These are phyloP conservation scores for Silene coronaria DNA, from an alignment of 179 eudicot genomes.

Conservation along the genomic window DNA sequence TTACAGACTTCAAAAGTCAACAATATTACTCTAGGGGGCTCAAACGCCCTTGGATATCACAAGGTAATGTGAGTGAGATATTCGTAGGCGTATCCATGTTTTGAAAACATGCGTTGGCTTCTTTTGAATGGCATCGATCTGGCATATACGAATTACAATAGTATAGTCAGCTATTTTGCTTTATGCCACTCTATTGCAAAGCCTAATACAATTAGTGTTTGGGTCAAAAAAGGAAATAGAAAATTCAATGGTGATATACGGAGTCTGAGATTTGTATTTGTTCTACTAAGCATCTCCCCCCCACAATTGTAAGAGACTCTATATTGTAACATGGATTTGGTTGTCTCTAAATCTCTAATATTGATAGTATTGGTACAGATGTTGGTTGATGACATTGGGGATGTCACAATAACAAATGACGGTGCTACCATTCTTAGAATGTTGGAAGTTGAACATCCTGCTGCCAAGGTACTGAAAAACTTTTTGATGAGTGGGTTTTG, in stretches of 20 bases:
- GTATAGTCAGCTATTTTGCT: background rate
- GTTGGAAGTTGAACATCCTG: constrained; percentile 99
- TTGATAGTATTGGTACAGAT: constrained; percentile 36
- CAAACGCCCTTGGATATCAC: background rate
- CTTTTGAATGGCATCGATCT: background rate
- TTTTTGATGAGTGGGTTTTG: background rate
- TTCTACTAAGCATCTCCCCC: background rate
- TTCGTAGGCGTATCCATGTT: too few species aligned
- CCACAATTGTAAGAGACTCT: background rate
- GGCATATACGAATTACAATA: background rate
- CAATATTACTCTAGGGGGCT: background rate
- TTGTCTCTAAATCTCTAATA: constrained; percentile 2
- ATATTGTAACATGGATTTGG: background rate
- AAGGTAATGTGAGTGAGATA: background rate
- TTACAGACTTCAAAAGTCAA: background rate
- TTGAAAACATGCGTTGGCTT: background rate
- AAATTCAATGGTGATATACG: background rate
- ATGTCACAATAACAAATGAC: constrained; percentile 95
- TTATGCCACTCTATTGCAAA: background rate
- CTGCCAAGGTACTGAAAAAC: constrained; percentile 67
- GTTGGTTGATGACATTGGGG: constrained; percentile 98
- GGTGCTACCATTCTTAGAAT: constrained; percentile 95
- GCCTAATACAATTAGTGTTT: background rate
- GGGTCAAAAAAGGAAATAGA: background rate
- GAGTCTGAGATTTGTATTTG: background rate